phyloP scores from a whole-genome alignment of 345 rosid species.

The Psidium friedrichsthalianum region DNA sequence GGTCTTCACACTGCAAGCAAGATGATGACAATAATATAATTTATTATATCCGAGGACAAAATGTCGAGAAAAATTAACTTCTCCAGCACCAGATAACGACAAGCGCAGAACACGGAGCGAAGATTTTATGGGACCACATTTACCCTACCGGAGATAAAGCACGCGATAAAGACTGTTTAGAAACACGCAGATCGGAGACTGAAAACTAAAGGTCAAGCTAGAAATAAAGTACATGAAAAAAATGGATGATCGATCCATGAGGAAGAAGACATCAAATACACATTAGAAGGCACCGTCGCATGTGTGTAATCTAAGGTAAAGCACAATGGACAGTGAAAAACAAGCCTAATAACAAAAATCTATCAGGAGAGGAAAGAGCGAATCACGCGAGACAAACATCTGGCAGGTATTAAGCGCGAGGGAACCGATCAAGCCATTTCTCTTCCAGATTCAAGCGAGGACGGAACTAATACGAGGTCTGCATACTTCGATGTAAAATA shows the following conservation, averaged over 20 bases:
- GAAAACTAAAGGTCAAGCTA: background rate
- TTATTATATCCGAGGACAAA: background rate
- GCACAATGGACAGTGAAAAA: too few relatives aligned
- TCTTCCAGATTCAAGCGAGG: background rate
- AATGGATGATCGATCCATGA: too few relatives aligned
- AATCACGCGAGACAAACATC: background rate
- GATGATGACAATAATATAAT: background rate
- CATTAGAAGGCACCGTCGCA: too few relatives aligned
- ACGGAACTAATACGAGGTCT: background rate
- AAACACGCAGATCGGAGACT: background rate
- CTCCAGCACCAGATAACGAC: background rate
- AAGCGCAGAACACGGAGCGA: background rate
- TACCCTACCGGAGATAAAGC: background rate
- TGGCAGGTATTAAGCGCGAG: background rate
- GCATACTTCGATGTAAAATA: background rate
- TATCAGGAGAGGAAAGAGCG: background rate
- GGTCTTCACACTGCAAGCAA: conserved; percentile 11
- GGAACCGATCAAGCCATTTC: background rate
- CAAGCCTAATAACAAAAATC: background rate
- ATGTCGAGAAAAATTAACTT: background rate
- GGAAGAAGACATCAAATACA: too few relatives aligned
- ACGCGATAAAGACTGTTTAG: background rate
- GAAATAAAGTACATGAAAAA: background rate
- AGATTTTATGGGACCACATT: background rate
- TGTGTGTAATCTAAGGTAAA: too few relatives aligned